Evolutionary conservation across 1,284 basidiomycete genomes (phyloP), one percentile per base, ranked within the genome.

Genomic region (Leucoagaricus sp.): DNA sequence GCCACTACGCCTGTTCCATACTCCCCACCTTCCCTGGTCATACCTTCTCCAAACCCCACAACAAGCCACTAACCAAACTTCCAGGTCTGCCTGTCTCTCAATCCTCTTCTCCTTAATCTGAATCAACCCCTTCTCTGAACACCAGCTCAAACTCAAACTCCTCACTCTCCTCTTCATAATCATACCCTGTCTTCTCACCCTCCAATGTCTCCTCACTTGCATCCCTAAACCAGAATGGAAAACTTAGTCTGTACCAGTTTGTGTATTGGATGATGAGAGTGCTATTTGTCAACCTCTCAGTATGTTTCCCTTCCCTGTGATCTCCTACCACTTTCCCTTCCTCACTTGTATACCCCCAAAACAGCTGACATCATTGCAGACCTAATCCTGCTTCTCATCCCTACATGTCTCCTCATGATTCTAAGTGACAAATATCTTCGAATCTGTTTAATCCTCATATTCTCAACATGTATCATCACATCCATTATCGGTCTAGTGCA

Each of bases 101-200:
- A 78, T 80, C 49, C 66, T 81, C 7, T 77, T 75, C 63, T 78
- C 78, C 3, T 72, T 81, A 54, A 77, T 80, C 47, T 75, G 79
- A 41, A 74, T 80, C 62, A 73, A 76, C 54, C 73, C 72, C 12
- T 69, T 69, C 49, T 64, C 59, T 3, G 36, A 46, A 5, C 62
- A 67, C 45, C 65, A 67, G 12, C 59, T 62, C n/a, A 63, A 67
- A 33, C 66, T 78, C 12, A 55, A 72, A 9, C 29, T 61, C 38
- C 63, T 72, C 7, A 71, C 69, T 6, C 59, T 63, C 12, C 42
- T 72, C 19, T 54, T 54, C 64, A 52, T 70, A 46, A 26, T 67
- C 34, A 65, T 71, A 10, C 64, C 70, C 44, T 45, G 53, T 26
- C 40, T 65, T n/a, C 57, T 66, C n/a, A 58, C 65, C 10, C 61